A percentile compares a stretch with the other conserved stretches of the same genome.
Evolutionary conservation across 2,329 filamentous ascomycete genomes (phyloP).

Genomic region (Claviceps quebecensis): DNA sequence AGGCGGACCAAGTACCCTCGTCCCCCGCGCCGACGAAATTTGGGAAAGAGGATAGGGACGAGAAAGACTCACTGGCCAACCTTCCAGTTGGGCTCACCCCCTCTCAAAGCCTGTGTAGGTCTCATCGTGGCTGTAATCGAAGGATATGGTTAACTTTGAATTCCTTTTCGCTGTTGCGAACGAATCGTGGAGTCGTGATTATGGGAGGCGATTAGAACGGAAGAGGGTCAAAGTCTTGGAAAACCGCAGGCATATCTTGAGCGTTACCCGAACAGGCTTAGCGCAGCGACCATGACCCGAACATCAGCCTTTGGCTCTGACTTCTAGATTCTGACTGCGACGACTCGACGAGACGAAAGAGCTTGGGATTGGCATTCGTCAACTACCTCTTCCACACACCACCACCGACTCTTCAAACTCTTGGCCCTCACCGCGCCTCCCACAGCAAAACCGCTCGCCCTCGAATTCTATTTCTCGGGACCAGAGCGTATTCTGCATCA

Average conservation of each 20-base stretch:
- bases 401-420: background rate
- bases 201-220: background rate
- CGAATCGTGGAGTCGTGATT: slow-evolving; percentile 7
- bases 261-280: slow-evolving; percentile 21
- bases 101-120: slow-evolving; percentile 25
- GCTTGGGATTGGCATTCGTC: background rate
- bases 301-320: slow-evolving; percentile 9
- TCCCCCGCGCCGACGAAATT: background rate
- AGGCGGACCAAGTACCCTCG: slow-evolving; percentile 5
- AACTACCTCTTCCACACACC: background rate
- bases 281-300: slow-evolving; percentile 11
- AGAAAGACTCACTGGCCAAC: slow-evolving; percentile 20
- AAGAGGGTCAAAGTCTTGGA: slow-evolving; percentile 11
- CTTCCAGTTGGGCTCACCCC: slow-evolving; percentile 20
- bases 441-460: background rate
- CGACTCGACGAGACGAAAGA: background rate
- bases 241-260: slow-evolving; percentile 17
- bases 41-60: background rate
- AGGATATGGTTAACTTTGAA: slow-evolving; percentile 11
- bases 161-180: slow-evolving; percentile 13
- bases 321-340: background rate
- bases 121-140: slow-evolving; percentile 22
- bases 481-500: slow-evolving; percentile 6
- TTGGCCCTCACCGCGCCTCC: background rate
- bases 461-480: background rate